phyloP scores from a whole-genome alignment of 1,284 basidiomycete species.

The Hemileia vastatrix region DNA sequence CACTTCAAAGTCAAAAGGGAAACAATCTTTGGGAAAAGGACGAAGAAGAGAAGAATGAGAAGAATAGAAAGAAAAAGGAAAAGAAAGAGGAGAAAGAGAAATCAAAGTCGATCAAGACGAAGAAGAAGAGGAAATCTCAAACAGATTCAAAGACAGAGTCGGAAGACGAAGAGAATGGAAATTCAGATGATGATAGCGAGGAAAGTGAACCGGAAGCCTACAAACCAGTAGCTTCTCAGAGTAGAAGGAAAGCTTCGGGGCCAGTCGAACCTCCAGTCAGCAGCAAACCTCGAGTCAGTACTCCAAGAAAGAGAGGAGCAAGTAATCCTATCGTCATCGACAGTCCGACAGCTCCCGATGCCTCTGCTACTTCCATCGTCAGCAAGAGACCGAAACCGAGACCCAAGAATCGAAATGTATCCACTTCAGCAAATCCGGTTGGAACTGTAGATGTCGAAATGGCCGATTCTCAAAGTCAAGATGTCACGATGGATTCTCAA shows the following conservation, averaged over 20 bases:
- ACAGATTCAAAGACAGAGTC: not conserved
- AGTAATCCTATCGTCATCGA: not conserved
- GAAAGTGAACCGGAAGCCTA: not conserved
- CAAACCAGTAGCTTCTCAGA: not conserved
- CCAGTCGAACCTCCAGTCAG: not conserved
- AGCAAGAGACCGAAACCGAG: not conserved
- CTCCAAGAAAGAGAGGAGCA: not conserved
- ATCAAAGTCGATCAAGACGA: not conserved
- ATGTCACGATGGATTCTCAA: not conserved
- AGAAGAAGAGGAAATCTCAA: not conserved
- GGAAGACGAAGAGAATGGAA: not conserved
- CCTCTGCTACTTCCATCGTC: not conserved
- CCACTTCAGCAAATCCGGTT: not conserved
- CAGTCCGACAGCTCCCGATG: not conserved
- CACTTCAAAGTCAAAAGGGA: not conserved
- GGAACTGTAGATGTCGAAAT: not conserved
- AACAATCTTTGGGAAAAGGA: not conserved
- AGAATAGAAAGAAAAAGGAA: not conserved
- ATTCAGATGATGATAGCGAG: not conserved
- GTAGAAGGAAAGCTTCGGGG: not conserved
- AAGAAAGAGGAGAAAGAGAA: not conserved
- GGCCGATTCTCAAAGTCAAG: too few species aligned
- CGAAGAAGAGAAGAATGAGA: not conserved
- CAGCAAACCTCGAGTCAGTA: not conserved
- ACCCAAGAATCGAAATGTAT: not conserved